Conservation (phyloP, 202 grass and related monocot species). For the Panicum virgatum region DNA sequence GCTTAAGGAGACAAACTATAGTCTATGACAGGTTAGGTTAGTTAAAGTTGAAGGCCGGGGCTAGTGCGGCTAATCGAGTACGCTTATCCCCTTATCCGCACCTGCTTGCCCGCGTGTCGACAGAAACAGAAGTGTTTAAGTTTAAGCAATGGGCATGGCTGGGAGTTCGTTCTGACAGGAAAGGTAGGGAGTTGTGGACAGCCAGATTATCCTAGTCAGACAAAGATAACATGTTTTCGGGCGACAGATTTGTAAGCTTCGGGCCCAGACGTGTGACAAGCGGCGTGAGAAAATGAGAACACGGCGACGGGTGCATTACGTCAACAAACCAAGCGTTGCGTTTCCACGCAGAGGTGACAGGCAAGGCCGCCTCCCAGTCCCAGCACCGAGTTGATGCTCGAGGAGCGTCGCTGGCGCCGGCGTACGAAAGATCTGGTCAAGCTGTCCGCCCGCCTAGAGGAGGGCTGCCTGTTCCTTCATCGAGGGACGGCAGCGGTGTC, state of each 20-base stretch:
- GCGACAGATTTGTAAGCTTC: neutral
- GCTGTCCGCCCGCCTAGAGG: too few species aligned
- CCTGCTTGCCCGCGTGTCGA: neutral
- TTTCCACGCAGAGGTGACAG: neutral
- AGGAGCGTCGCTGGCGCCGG: too few species aligned
- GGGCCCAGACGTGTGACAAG: neutral
- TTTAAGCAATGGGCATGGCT: neutral
- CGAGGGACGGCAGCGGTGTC: too few species aligned
- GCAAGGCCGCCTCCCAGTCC: too few species aligned
- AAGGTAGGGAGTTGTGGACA: neutral
- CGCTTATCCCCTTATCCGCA: slow-evolving; percentile 30
- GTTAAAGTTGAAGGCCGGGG: neutral
- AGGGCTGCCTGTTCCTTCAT: too few species aligned
- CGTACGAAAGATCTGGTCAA: too few species aligned
- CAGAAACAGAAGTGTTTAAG: neutral
- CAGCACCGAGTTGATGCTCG: too few species aligned
- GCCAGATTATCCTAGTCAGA: slow-evolving; percentile 12
- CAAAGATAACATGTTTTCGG: neutral
- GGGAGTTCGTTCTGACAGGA: neutral
- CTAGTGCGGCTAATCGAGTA: slow-evolving; percentile 27
- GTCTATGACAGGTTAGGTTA: slow-evolving; percentile 21
- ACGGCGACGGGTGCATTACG: neutral
- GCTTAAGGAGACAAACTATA: slow-evolving; percentile 9
- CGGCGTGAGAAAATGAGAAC: neutral
- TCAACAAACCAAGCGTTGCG: neutral